Evolutionary conservation across 352 stramenopile genomes (phyloP), one percentile per base, ranked within the genome.

Genomic region (Phytophthora ramorum): DNA sequence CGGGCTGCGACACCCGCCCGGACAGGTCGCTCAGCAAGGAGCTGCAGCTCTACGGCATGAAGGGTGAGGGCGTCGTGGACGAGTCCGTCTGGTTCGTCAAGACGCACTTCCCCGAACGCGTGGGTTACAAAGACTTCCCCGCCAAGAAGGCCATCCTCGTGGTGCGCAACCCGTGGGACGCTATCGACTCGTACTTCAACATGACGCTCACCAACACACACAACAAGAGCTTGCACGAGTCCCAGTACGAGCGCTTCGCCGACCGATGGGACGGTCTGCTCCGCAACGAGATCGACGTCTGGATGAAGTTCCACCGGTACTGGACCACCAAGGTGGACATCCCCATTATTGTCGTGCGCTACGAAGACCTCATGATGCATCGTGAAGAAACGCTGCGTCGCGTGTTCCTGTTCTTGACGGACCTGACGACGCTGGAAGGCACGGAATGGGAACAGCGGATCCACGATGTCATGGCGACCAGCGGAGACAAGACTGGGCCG

Each of bases 111-210:
- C 97, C 97, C 0, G 97, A 99, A 75, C 89, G 97, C 20, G 84
- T 88, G n/a, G 97, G 97, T 43, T 97, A 85, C 85, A 89, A 93
- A 73, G 69, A 68, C 17, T 91, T 92, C 68, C 78, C 65, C 37
- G 76, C 78, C 35, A 75, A 92, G 54, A 95, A 95, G 50, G 83
- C 85, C n/a, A 94, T 96, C 57, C 72, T 96, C 13, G 87, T 96
- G 8, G 87, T 96, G 58, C 87, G 97, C 43, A 99, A 99, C 74
- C 97, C 97, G 1, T 99, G 97, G 85, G 97, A 99, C 87, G 93
- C 96, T 22, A 99, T 99, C 74, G 96, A 99, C 63, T 99, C 96
- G 47, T 99, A 99, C 79, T 99, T 99, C 71, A 99, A 99, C 78
- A 96, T 99, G 83, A 97, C 89, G 47, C 78, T 98, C 51, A 98